A percentile compares a stretch with the other conserved stretches of the same genome.
Evolutionary conservation across 2,329 filamentous ascomycete genomes (phyloP).

Genomic region (Aspergillus quadricinctus): DNA sequence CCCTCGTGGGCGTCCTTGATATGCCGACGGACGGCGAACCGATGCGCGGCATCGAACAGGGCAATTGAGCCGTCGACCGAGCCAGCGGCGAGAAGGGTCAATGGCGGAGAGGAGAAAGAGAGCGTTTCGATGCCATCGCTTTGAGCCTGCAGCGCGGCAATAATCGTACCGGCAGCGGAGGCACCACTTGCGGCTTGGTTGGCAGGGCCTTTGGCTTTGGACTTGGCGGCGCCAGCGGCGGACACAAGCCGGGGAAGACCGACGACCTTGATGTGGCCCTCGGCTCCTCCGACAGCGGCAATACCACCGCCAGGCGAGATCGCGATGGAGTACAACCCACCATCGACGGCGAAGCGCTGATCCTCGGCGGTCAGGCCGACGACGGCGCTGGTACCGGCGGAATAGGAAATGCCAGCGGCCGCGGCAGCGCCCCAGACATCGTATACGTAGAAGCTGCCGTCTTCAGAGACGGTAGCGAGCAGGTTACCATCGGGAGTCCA

Average conservation of each 20-base stretch:
- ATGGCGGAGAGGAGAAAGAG: conserved; percentile 57
- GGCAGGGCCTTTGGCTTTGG: conserved; percentile 47
- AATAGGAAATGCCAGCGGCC: conserved; percentile 55
- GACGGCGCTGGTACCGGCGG: conserved; percentile 58
- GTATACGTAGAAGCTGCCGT: conserved; percentile 85
- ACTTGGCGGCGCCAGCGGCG: conserved; percentile 39
- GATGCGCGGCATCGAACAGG: conserved; percentile 79
- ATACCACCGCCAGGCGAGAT: conserved; percentile 75
- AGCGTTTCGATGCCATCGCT: conserved; percentile 73
- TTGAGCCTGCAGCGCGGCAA: conserved; percentile 79
- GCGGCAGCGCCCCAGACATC: conserved; percentile 81
- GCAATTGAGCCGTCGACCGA: conserved; percentile 68
- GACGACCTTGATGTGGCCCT: conserved; percentile 78
- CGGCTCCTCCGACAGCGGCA: conserved; percentile 81
- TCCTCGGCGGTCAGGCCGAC: conserved; percentile 75
- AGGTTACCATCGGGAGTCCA: conserved; percentile 87
- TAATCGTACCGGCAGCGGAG: conserved; percentile 62
- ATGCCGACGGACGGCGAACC: conserved; percentile 79
- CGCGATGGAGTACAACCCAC: conserved; percentile 83
- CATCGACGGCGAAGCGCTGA: conserved; percentile 87
- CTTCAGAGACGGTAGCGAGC: conserved; percentile 83
- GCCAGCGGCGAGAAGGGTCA: conserved; percentile 59
- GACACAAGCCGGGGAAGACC: conserved; percentile 65
- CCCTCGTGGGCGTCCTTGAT: conserved; percentile 80
- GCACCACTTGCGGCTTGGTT: conserved; percentile 31